Percentiles rank a stretch among this genome's conserved stretches.
Conservation (phyloP, 352 stramenopile genomes). For the Pythium diclinum region DNA sequence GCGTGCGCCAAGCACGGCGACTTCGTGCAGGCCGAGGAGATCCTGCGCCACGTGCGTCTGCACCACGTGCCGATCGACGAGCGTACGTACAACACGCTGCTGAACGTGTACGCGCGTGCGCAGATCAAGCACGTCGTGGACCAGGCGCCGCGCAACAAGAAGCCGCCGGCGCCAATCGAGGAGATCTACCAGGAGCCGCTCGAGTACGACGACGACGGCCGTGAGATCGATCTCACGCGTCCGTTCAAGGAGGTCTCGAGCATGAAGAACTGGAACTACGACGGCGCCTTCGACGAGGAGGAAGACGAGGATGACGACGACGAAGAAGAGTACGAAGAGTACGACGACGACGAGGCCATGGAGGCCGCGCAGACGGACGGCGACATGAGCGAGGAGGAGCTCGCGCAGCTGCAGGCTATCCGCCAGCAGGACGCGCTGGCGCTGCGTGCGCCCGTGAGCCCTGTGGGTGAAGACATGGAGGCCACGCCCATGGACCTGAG, state of each 20-base stretch:
- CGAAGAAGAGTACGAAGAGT: slow-evolving; percentile 36
- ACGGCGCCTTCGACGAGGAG: slow-evolving; percentile 56
- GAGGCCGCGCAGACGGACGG: slow-evolving; percentile 24
- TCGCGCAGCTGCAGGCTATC: slow-evolving; percentile 34
- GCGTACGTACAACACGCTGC: slow-evolving; percentile 67
- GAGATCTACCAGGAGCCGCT: slow-evolving; percentile 64
- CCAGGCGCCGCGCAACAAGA: slow-evolving; percentile 63
- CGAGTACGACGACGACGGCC: slow-evolving; percentile 74
- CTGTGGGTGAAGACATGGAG: slow-evolving; percentile 49
- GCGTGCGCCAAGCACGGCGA: slow-evolving; percentile 77
- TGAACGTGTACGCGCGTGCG: slow-evolving; percentile 78
- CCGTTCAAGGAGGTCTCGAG: slow-evolving; percentile 60
- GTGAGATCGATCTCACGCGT: slow-evolving; percentile 66
- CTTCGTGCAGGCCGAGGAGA: slow-evolving; percentile 68
- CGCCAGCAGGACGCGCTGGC: slow-evolving; percentile 31
- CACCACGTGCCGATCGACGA: slow-evolving; percentile 66
- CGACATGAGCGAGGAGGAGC: slow-evolving; percentile 37
- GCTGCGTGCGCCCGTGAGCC: slow-evolving; percentile 29
- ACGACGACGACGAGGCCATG: slow-evolving; percentile 36
- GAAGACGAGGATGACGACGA: slow-evolving; percentile 32
- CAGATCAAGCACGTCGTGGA: slow-evolving; percentile 65
- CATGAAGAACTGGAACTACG: slow-evolving; percentile 65
- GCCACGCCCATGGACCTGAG: slow-evolving; percentile 50
- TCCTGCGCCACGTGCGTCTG: slow-evolving; percentile 66
- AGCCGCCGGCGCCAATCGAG: slow-evolving; percentile 31